Evolutionary conservation across 2,329 filamentous ascomycete genomes (phyloP).

Genomic region (Ascochyta lentis): DNA sequence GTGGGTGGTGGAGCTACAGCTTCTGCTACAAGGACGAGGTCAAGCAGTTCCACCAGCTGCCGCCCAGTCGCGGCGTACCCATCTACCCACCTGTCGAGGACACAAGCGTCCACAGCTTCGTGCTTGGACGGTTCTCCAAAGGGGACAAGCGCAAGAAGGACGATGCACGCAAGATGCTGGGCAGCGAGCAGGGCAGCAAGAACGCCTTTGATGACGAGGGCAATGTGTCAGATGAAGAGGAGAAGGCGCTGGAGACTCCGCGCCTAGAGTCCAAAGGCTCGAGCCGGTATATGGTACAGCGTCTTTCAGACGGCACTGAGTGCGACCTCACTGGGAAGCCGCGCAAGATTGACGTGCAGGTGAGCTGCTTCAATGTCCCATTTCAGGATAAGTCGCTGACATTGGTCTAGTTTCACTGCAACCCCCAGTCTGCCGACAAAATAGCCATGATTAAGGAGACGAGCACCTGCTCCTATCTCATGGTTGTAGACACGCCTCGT

Average conservation of each 20-base stretch:
- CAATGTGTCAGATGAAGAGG: conserved; percentile 31
- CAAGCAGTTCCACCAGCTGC: conserved; percentile 86
- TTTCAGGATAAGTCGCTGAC: not conserved
- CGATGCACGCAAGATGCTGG: conserved; percentile 39
- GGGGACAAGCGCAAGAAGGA: conserved; percentile 28
- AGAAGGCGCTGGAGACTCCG: conserved; percentile 53
- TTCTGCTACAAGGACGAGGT: conserved; percentile 91
- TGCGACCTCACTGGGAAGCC: conserved; percentile 86
- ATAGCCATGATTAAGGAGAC: conserved; percentile 95
- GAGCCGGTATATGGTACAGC: conserved; percentile 84
- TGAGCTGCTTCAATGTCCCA: conserved; percentile 32
- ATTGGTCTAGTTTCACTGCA: conserved; percentile 69
- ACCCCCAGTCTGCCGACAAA: conserved; percentile 74
- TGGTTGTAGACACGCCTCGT: conserved; percentile 89
- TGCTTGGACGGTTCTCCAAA: conserved; percentile 69
- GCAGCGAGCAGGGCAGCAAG: conserved; percentile 33
- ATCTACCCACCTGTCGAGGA: conserved; percentile 78
- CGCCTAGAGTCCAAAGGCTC: conserved; percentile 83
- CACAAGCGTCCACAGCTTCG: conserved; percentile 74
- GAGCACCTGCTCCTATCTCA: conserved; percentile 88
- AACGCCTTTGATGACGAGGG: conserved; percentile 39
- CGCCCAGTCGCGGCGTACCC: conserved; percentile 71
- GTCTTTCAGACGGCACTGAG: conserved; percentile 76
- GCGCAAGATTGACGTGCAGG: conserved; percentile 82
- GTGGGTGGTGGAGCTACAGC: conserved; percentile 95